Evolutionary conservation across 1,139 yeast species (phyloP).

Genomic region (Yamadazyma trypodendri): DNA sequence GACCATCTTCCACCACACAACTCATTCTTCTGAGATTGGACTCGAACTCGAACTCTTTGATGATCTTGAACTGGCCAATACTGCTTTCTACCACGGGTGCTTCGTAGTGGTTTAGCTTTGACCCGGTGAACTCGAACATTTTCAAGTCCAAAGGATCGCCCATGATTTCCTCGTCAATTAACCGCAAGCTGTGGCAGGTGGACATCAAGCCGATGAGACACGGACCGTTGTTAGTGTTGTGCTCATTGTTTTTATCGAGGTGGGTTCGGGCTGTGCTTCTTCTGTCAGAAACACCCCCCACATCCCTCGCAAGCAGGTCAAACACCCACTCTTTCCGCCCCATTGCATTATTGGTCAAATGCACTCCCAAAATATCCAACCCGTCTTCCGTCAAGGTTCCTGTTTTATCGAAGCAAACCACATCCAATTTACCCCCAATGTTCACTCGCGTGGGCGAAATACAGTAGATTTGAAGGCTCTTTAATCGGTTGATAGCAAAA

Average conservation of each 20-base stretch:
- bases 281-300: conserved; percentile 25
- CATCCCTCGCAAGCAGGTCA: conserved; percentile 38
- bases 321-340: conserved; percentile 55
- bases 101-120: conserved; percentile 52
- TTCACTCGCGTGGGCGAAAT: conserved; percentile 93
- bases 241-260: conserved; percentile 11
- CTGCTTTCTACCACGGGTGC: conserved; percentile 27
- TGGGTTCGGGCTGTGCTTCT: no score
- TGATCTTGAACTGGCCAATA: conserved; percentile 48
- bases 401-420: conserved; percentile 91
- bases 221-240: conserved; percentile 31
- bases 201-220: conserved; percentile 58
- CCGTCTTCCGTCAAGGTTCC: conserved; percentile 98
- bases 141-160: conserved; percentile 94
- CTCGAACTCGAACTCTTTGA: conserved; percentile 80
- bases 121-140: conserved; percentile 86
- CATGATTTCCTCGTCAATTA: conserved; percentile 72
- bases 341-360: conserved; percentile 51
- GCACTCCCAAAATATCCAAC: conserved; percentile 86
- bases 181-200: conserved; percentile 82
- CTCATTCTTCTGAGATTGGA: conserved; percentile 90
- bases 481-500: conserved; percentile 78
- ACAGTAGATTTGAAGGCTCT: conserved; percentile 68
- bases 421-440: conserved; percentile 90
- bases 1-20: conserved; percentile 54